Evolutionary conservation across 2,329 filamentous ascomycete species (phyloP).

Genomic region (Chalaropsis thielavioides): DNA sequence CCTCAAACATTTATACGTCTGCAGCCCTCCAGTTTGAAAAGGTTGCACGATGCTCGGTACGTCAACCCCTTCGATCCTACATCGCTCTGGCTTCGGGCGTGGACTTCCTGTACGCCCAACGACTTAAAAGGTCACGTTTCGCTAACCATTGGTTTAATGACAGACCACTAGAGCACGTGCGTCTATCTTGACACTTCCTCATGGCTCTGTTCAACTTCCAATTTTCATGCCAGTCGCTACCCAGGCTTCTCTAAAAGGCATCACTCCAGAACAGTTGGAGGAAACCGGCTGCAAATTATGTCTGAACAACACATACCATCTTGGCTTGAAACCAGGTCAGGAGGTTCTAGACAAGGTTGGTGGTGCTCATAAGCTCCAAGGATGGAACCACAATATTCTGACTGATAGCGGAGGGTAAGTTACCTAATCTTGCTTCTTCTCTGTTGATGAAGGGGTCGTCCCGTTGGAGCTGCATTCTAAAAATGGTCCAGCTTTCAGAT

Average conservation of each 20-base stretch:
- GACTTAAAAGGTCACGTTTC: no score
- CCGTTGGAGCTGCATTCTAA: neutral
- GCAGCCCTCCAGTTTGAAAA: slow-evolving; percentile 67
- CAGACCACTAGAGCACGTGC: slow-evolving; percentile 91
- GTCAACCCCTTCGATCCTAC: slow-evolving; percentile 22
- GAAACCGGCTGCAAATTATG: slow-evolving; percentile 80
- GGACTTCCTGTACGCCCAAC: neutral
- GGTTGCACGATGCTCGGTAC: slow-evolving; percentile 64
- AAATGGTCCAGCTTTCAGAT: slow-evolving; percentile 73
- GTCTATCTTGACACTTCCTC: slow-evolving; percentile 72
- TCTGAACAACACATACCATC: slow-evolving; percentile 95
- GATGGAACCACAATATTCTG: slow-evolving; percentile 89
- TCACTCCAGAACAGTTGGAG: slow-evolving; percentile 85
- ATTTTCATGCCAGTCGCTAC: slow-evolving; percentile 99
- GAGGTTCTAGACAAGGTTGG: slow-evolving; percentile 74
- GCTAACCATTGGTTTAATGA: no score
- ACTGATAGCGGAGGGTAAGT: slow-evolving; percentile 60
- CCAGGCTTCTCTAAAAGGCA: slow-evolving; percentile 84
- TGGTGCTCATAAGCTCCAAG: slow-evolving; percentile 85
- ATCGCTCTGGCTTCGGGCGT: neutral
- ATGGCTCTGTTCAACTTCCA: slow-evolving; percentile 79
- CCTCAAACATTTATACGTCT: slow-evolving; percentile 35
- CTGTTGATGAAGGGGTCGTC: neutral
- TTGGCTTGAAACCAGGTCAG: slow-evolving; percentile 89
- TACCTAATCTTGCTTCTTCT: neutral